Evolutionary conservation across 2,329 filamentous ascomycete genomes (phyloP), one percentile per base, ranked within the genome.

Genomic region (Dactylella cylindrospora): DNA sequence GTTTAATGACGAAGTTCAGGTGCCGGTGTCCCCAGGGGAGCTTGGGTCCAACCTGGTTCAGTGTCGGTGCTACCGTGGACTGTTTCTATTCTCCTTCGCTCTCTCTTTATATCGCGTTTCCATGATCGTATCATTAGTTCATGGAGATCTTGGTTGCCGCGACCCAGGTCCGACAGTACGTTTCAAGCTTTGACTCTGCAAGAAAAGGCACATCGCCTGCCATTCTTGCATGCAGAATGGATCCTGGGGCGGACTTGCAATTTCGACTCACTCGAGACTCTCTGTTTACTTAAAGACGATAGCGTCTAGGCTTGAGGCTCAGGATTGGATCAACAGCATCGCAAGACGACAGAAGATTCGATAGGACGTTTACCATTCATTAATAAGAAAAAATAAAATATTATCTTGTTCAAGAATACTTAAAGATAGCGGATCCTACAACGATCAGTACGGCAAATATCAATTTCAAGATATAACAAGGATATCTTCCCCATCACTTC

Each of bases 221-320:
- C 47, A 43, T 47, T 36, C 47, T 7, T 53, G 23, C 17, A 25
- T 12, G 10, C 41, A 20, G 32, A 36, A 32, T 47, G 41, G 50
- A 61, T 61, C 55, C 55, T 61, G 35, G 35, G 15, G 41, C 46
- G 41, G 39, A 28, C 38, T 53, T 53, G 49, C 15, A 20, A 17
- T 22, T 53, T 36, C 44, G 47, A 61, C 47, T 61, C 47, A 61
- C 45, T 61, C 41, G 35, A 25, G 36, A 25, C 49, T 47, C 47
- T 28, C 22, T n/a, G n/a, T n/a, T 47, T 61, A 61, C 55, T 53
- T 61, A 61, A 61, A 47, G 55, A 49, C 47, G 19, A 22, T 47
- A 61, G 52, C n/a, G 35, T 33, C 43, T 41, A 29, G 33, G 32
- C 41, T 23, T 25, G 17, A 36, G 28, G 36, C 13, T 12, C 35